These are phyloP conservation scores for Curvularia spicifera DNA, from an alignment of 2,329 filamentous ascomycete species.

Conservation along the genomic window DNA sequence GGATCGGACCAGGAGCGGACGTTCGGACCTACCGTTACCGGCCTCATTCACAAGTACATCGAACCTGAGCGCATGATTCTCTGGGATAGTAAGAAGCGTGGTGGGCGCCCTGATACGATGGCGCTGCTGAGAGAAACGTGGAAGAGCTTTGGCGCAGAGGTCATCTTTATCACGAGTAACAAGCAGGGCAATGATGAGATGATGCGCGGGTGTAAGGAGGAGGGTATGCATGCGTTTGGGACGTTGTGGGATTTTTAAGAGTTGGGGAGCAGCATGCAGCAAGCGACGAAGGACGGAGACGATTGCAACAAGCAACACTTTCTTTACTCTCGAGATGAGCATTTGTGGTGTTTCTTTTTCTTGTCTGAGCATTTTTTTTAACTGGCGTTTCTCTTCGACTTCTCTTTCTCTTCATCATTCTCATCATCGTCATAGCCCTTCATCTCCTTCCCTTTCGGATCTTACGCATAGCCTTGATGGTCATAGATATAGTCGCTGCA, in stretches of 20 bases:
- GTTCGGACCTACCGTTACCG: constrained; percentile 44
- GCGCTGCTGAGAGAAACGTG: constrained; percentile 44
- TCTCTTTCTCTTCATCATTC: not conserved
- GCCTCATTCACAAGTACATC: constrained; percentile 43
- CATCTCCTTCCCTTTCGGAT: not conserved
- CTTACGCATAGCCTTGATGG: not conserved
- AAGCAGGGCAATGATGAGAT: constrained; percentile 48
- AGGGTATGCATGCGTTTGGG: constrained; percentile 44
- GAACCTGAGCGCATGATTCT: constrained; percentile 48
- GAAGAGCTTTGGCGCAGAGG: constrained; percentile 43
- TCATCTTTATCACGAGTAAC: constrained; percentile 48
- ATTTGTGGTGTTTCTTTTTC: not conserved
- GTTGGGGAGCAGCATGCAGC: not conserved
- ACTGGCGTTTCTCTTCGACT: not conserved
- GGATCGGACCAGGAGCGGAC: constrained; percentile 46
- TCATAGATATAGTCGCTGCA: too few relatives aligned
- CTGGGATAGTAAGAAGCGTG: constrained; percentile 47
- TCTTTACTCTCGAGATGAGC: not conserved
- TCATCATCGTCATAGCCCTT: not conserved
- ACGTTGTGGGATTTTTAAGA: constrained; percentile 46
- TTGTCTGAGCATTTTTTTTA: not conserved
- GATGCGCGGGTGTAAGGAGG: constrained; percentile 44
- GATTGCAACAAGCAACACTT: too few relatives aligned
- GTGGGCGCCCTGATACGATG: constrained; percentile 44
- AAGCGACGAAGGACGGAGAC: not conserved